Evolutionary conservation across 768 basidiomycete genomes (phyloP).

Genomic region (Pisolithus tinctorius): DNA sequence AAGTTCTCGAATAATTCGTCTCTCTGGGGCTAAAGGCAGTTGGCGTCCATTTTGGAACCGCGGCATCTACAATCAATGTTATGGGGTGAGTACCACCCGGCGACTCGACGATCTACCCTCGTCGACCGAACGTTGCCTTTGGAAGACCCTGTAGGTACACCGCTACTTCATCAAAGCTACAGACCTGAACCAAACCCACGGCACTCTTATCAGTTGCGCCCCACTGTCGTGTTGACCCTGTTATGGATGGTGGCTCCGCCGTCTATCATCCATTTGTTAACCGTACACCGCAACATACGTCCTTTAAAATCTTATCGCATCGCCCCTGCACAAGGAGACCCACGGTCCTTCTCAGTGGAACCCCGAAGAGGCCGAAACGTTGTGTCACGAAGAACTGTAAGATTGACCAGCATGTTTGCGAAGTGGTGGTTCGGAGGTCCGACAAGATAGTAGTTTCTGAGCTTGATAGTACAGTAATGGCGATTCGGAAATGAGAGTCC

Average conservation of each 20-base stretch:
- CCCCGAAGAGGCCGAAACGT: constrained; percentile 33
- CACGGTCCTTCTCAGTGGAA: constrained; percentile 32
- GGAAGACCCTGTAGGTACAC: constrained; percentile 36
- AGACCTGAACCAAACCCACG: constrained; percentile 27
- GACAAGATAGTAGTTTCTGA: too few relatives aligned
- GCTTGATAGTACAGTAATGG: too few relatives aligned
- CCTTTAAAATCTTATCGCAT: constrained; percentile 29
- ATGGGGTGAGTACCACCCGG: constrained; percentile 25
- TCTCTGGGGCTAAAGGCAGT: constrained; percentile 39
- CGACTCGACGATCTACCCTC: too few relatives aligned
- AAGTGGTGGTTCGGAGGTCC: constrained; percentile 15
- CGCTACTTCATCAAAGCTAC: constrained; percentile 35
- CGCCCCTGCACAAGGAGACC: constrained; percentile 30
- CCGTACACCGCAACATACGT: constrained; percentile 33
- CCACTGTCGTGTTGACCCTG: too few relatives aligned
- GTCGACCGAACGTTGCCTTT: constrained; percentile 9
- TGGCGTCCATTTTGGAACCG: constrained; percentile 36
- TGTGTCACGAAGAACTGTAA: constrained; percentile 21
- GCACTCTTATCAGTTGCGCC: constrained; percentile 17
- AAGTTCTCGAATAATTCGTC: constrained; percentile 39
- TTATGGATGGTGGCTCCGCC: neutral
- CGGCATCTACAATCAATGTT: constrained; percentile 37
- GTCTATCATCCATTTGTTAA: constrained; percentile 15
- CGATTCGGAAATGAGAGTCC: too few relatives aligned
- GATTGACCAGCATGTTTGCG: constrained; percentile 17